Evolutionary conservation across 176 grass and related monocot species (phyloP).

Genomic region (Carex littledalei): DNA sequence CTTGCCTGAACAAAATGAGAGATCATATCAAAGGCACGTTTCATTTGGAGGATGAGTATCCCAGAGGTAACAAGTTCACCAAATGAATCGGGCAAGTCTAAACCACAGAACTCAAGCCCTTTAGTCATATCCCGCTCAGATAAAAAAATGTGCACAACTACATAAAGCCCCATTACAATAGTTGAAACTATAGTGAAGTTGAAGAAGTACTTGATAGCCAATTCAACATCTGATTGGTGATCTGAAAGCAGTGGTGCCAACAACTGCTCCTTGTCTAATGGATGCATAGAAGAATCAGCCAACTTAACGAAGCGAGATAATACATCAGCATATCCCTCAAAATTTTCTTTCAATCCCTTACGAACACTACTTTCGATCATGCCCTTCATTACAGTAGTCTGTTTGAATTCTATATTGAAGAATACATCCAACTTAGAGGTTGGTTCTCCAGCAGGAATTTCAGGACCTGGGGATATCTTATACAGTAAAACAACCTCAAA

Average conservation of each 20-base stretch:
- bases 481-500: constrained; percentile 71
- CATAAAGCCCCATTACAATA: constrained; percentile 47
- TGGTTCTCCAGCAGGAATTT: constrained; percentile 39
- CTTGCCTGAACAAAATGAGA: constrained; percentile 79
- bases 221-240: constrained; percentile 44
- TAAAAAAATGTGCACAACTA: constrained; percentile 71
- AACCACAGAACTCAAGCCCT: constrained; percentile 65
- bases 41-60: constrained; percentile 63
- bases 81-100: constrained; percentile 82
- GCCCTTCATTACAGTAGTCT: constrained; percentile 74
- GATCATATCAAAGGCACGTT: constrained; percentile 49
- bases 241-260: constrained; percentile 55
- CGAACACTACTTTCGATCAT: constrained; percentile 65
- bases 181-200: constrained; percentile 59
- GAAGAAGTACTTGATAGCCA: constrained; percentile 69
- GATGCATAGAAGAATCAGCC: constrained; percentile 29
- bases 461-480: constrained; percentile 56
- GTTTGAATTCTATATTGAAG: constrained; percentile 64
- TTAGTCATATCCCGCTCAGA: constrained; percentile 33
- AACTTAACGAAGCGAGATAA: constrained; percentile 52
- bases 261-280: constrained; percentile 66
- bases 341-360: constrained; percentile 76
- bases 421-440: constrained; percentile 49
- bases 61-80: constrained; percentile 58
- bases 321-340: constrained; percentile 43